These are phyloP conservation scores for Pelargonium australe DNA, from an alignment of 441 rosid genomes.

Conservation along the genomic window DNA sequence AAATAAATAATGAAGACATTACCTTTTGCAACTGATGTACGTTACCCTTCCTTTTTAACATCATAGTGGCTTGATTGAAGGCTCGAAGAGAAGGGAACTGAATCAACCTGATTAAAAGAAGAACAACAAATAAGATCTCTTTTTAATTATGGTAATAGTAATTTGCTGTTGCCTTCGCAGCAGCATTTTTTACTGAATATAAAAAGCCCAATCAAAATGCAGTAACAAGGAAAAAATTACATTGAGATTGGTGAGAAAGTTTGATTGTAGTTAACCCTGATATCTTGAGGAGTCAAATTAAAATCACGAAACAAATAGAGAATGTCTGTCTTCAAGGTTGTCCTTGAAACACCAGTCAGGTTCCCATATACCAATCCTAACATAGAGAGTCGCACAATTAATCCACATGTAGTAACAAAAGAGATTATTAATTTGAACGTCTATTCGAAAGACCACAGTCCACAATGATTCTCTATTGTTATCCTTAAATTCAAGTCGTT, in stretches of 20 bases:
- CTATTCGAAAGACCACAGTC: too few species aligned
- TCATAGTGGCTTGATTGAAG: slow-evolving; percentile 37
- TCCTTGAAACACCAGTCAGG: slow-evolving; percentile 36
- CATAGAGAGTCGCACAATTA: slow-evolving; percentile 6
- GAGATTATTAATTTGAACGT: too few species aligned
- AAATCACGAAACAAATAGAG: slow-evolving; percentile 54
- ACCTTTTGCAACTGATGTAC: slow-evolving; percentile 59
- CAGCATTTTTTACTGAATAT: background rate
- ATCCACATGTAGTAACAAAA: background rate
- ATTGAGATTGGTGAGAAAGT: slow-evolving; percentile 34
- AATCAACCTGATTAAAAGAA: slow-evolving; percentile 45
- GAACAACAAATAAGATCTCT: background rate
- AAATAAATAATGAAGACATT: slow-evolving; percentile 15
- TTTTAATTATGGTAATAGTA: too few species aligned
- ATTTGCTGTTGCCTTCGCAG: too few species aligned
- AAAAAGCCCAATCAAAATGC: background rate
- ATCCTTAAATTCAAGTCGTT: too few species aligned
- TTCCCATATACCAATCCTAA: slow-evolving; percentile 52
- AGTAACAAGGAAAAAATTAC: slow-evolving; percentile 26
- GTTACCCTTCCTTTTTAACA: slow-evolving; percentile 42
- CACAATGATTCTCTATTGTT: too few species aligned
- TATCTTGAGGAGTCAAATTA: slow-evolving; percentile 46
- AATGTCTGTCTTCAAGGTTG: slow-evolving; percentile 58
- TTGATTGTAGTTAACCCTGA: slow-evolving; percentile 52
- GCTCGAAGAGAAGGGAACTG: slow-evolving; percentile 45